Conservation (phyloP, 495 filamentous ascomycete species). For the Aspergillus sclerotioniger region DNA sequence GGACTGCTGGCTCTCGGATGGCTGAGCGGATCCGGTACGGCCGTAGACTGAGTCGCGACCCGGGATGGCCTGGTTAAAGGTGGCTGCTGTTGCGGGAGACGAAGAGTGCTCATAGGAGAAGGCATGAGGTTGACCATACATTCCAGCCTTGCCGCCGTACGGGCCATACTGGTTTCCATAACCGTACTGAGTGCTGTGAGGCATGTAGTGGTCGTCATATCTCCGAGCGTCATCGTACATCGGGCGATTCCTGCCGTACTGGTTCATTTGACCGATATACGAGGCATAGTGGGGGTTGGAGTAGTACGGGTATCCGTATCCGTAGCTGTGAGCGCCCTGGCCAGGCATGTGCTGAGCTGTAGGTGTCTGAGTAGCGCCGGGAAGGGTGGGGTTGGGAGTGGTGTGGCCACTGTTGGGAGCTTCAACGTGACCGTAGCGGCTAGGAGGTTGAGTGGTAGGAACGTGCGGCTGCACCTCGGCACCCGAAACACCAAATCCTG, state of each 20-base stretch:
- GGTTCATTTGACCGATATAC: slow-evolving; percentile 71
- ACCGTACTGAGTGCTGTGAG: slow-evolving; percentile 57
- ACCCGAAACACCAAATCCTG: slow-evolving; percentile 66
- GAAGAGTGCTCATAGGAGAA: slow-evolving; percentile 81
- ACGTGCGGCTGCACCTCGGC: slow-evolving; percentile 74
- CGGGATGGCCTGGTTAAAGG: slow-evolving; percentile 64
- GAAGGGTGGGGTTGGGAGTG: slow-evolving; percentile 79
- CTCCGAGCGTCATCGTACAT: slow-evolving; percentile 57
- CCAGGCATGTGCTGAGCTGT: slow-evolving; percentile 62
- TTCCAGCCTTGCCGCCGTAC: slow-evolving; percentile 69
- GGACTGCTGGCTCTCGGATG: slow-evolving; percentile 62
- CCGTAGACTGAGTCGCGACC: slow-evolving; percentile 77
- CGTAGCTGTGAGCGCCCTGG: slow-evolving; percentile 56
- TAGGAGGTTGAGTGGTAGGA: slow-evolving; percentile 63
- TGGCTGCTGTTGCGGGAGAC: slow-evolving; percentile 68
- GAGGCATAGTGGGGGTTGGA: slow-evolving; percentile 72
- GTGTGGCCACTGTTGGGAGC: slow-evolving; percentile 81
- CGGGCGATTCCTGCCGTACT: slow-evolving; percentile 52
- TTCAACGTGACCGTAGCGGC: slow-evolving; percentile 70
- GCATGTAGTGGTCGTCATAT: slow-evolving; percentile 55
- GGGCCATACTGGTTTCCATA: slow-evolving; percentile 72
- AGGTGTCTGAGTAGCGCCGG: slow-evolving; percentile 61
- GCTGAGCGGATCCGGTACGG: slow-evolving; percentile 70
- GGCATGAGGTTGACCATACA: slow-evolving; percentile 76
- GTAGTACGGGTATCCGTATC: slow-evolving; percentile 78